Conservation (phyloP, 371 early-diverging fungal genomes). For the Blastocladiella emersonii region DNA sequence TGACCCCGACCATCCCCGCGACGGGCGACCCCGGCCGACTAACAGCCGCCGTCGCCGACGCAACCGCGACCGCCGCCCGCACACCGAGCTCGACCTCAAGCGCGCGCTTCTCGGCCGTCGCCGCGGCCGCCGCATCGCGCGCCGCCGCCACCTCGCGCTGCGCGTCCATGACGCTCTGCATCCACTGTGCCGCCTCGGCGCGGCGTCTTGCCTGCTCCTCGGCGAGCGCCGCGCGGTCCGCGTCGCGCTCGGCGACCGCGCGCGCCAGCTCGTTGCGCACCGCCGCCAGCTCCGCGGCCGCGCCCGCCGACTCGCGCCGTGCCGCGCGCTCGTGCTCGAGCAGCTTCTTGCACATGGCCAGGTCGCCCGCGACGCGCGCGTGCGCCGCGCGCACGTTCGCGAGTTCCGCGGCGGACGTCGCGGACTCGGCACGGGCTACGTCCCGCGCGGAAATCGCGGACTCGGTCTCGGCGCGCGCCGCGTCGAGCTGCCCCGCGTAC, state of each 20-base stretch:
- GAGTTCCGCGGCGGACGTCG: background rate
- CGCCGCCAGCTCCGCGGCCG: background rate
- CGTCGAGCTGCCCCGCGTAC: background rate
- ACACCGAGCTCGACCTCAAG: background rate
- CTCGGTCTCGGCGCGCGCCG: too few relatives aligned
- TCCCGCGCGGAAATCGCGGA: too few relatives aligned
- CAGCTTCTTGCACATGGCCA: background rate
- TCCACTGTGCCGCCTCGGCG: background rate
- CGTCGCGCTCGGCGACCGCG: background rate
- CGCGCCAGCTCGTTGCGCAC: background rate
- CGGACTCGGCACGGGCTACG: background rate
- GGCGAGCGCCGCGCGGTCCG: background rate
- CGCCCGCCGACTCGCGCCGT: background rate
- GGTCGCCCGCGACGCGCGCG: background rate
- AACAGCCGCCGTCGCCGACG: too few relatives aligned
- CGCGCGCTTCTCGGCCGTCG: background rate
- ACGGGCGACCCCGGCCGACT: background rate
- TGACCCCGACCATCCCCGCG: background rate
- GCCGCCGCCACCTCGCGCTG: background rate
- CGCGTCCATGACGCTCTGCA: background rate
- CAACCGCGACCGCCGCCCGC: background rate
- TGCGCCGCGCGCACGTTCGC: background rate
- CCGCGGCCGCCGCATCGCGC: background rate
- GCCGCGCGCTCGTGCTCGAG: background rate
- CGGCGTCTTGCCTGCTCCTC: background rate